Evolutionary conservation across 2,329 filamentous ascomycete species (phyloP), one percentile per base, ranked within the genome.

Genomic region (Colletotrichum eleusines): DNA sequence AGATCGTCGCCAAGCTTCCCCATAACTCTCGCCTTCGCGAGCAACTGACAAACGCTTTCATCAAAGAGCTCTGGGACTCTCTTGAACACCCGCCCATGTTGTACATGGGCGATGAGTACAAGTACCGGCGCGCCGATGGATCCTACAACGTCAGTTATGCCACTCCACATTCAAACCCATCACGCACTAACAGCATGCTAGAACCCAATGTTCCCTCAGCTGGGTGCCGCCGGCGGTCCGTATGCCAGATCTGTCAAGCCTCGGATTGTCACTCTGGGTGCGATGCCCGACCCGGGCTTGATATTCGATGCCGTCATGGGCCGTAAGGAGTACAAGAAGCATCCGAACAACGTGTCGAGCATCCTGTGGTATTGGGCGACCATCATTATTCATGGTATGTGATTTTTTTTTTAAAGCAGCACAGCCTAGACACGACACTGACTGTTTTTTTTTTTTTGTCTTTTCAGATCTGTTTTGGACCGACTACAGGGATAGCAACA

Each of bases 291-390:
- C 74, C 90, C 92, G 0, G 84, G 82, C 7, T 79, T 87, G 1
- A 83, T 92, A 18, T 92, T 89, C 61, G 90, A 92, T 74, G 83
- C 85, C 5, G 80, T 92, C 62, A 90, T 92, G 87, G 86, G 76
- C 71, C 81, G 77, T 69, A 75, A 77, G 11, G 78, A 83, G 9
- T 88, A 87, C 76, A 84, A 82, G 70, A 84, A 84, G 75, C 90
- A 92, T 72, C 90, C 91, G 0, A 93, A 93, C 79, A 92, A 92
- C 46, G 88, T 92, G 1, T 94, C 91, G 1, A 92, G 89, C 74
- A 83, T 93, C 11, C 82, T 93, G 54, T 93, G 66, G 65, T 65
- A 72, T 11, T 69, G 65, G 69, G 69, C 69, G 0, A 91, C 90
- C 26, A 88, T 94, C 66, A 89, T 93, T 72, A 93, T 92, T 68